Evolutionary conservation across 2,329 filamentous ascomycete species (phyloP), one percentile per base, ranked within the genome.

Genomic region (Seiridium cupressi): DNA sequence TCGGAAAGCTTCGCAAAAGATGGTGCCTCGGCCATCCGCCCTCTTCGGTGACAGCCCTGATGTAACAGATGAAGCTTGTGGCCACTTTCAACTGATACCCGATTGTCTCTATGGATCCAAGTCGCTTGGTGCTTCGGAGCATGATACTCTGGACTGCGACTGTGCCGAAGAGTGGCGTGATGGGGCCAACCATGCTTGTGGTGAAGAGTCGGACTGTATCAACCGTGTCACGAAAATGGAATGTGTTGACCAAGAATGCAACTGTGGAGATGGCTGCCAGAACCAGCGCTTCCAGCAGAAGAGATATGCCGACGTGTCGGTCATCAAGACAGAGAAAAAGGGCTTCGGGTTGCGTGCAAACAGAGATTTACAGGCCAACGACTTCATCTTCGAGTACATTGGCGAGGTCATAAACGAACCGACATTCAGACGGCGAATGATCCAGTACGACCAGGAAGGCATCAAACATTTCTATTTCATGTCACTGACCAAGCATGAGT

Each of bases 391-490:
- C 73, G 95, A 99, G 77, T 99, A 99, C 75, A 94, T 99, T 68
- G 95, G 95, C 68, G 95, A 99, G 77, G 95, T 98, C 68, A 97
- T 99, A 73, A 94, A 96, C 69, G 94, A 99, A 76, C 84, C 86
- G 36, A 90, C 90, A 9, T 98, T 98, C 72, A 90, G 93, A 59
- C 87, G 88, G 61, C 92, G 95, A 63, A 97, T 96, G 88, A 80
- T 92, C 44, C 90, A 96, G 70, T 99, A 99, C 76, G 93, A 97
- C 72, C 85, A 95, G 53, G 92, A 98, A 74, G 93, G 93, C 62
- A 97, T 99, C 82, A 97, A 96, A 75, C 95, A 99, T 77, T 99
- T 99, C 75, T 99, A 99, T 77, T 99, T 99, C 80, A 99, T 99
- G 95, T 98, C 95, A 35, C 87, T 99, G 63, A 96, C 88, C 72